phyloP scores from a whole-genome alignment of 208 protist species.

The Acanthamoeba royreba region DNA sequence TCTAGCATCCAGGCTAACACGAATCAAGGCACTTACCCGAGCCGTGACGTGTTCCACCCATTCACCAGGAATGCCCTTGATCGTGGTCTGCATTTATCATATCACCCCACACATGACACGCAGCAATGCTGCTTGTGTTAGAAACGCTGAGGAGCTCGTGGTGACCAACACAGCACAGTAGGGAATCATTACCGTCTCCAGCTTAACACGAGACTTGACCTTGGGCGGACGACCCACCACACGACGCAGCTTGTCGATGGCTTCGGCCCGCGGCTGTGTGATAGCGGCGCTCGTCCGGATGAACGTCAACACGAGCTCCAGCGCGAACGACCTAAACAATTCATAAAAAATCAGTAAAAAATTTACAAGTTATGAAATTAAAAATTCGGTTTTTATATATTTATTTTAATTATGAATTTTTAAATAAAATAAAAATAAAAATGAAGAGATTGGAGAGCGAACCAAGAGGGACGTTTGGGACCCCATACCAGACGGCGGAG shows the following conservation, averaged over 20 bases:
- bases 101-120: background rate
- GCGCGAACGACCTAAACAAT: background rate
- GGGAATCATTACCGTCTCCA: background rate
- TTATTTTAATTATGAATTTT: no score
- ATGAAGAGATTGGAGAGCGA: background rate
- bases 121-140: no score
- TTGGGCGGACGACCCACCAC: background rate
- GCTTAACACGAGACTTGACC: background rate
- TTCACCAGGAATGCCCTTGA: background rate
- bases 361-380: background rate
- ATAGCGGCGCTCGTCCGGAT: background rate
- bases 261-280: background rate
- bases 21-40: background rate
- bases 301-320: background rate
- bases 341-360: background rate
- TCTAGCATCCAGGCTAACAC: background rate
- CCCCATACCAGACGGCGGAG: background rate
- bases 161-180: background rate
- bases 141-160: background rate
- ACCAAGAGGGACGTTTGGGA: background rate
- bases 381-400: background rate
- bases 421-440: background rate
- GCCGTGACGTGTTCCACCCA: background rate
- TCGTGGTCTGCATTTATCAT: background rate
- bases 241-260: background rate